Conservation (phyloP, 2,329 filamentous ascomycete species). For the Catunica adiposa region DNA sequence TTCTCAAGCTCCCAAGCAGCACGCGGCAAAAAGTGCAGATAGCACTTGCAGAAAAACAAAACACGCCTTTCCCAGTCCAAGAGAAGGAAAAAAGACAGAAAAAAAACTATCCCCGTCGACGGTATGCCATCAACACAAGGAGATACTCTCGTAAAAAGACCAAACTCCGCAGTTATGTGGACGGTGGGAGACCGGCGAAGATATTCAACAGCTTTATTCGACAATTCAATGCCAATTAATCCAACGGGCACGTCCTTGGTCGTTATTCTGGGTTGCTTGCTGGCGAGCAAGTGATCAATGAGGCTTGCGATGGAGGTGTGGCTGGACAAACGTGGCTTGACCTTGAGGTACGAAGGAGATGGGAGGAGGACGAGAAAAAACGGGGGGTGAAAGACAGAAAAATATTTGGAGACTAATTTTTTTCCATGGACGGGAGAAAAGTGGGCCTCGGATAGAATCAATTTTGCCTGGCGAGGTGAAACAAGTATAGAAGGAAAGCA, state of each 20-base stretch:
- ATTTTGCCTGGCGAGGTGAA: not conserved
- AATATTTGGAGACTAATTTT: not conserved
- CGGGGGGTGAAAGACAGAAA: not conserved
- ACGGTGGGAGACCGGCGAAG: not conserved
- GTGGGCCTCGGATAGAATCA: not conserved
- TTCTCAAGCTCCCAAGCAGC: too few relatives aligned
- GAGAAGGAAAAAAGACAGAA: not conserved
- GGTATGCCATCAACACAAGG: not conserved
- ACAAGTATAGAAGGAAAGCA: not conserved
- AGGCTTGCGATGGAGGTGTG: constrained; percentile 24
- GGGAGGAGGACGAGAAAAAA: constrained; percentile 1
- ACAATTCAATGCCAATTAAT: not conserved
- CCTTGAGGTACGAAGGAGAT: constrained; percentile 5
- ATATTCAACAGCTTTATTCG: not conserved
- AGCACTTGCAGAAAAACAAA: not conserved
- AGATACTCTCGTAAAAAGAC: not conserved
- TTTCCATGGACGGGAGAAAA: not conserved
- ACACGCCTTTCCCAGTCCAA: not conserved
- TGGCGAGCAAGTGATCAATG: constrained; percentile 16
- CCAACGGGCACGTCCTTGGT: not conserved
- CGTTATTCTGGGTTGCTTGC: constrained; percentile 1
- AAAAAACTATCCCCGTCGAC: not conserved
- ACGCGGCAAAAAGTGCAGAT: not conserved
- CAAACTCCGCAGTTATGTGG: not conserved
- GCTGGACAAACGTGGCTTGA: constrained; percentile 20